These are phyloP conservation scores for Exophiala xenobiotica DNA, from an alignment of 2,329 filamentous ascomycete genomes.

Conservation along the genomic window DNA sequence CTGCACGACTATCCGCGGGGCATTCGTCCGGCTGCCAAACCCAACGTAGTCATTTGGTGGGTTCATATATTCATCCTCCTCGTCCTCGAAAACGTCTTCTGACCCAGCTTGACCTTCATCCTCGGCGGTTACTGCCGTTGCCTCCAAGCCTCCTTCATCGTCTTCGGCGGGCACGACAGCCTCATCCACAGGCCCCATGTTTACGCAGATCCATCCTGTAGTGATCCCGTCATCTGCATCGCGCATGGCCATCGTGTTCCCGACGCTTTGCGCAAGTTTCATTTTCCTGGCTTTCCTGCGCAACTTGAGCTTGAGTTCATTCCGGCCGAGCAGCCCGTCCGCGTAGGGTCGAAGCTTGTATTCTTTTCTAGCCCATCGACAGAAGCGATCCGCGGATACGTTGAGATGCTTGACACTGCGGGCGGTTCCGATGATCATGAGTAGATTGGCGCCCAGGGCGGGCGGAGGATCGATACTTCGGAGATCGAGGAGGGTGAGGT, in stretches of 20 bases:
- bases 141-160: background rate
- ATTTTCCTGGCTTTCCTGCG: conserved; percentile 76
- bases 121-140: too few relatives aligned
- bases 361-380: conserved; percentile 75
- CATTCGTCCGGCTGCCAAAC: conserved; percentile 63
- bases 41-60: conserved; percentile 66
- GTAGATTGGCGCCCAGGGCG: conserved; percentile 79
- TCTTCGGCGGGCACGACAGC: conserved; percentile 10
- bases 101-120: conserved; percentile 26
- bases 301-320: conserved; percentile 86
- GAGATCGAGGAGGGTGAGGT: conserved; percentile 77
- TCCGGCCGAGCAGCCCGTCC: conserved; percentile 83
- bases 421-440: conserved; percentile 91
- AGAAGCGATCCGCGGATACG: conserved; percentile 83
- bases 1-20: conserved; percentile 66
- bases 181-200: conserved; percentile 65
- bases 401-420: conserved; percentile 92
- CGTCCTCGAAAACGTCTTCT: conserved; percentile 30
- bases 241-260: conserved; percentile 57
- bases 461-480: conserved; percentile 81
- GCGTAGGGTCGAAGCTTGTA: conserved; percentile 74
- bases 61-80: conserved; percentile 39
- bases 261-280: conserved; percentile 72
- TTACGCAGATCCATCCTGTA: conserved; percentile 95
- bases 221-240: conserved; percentile 79